Base-by-base conservation (phyloP, 1,139 yeast species). In the Ogataea hybrid region DNA sequence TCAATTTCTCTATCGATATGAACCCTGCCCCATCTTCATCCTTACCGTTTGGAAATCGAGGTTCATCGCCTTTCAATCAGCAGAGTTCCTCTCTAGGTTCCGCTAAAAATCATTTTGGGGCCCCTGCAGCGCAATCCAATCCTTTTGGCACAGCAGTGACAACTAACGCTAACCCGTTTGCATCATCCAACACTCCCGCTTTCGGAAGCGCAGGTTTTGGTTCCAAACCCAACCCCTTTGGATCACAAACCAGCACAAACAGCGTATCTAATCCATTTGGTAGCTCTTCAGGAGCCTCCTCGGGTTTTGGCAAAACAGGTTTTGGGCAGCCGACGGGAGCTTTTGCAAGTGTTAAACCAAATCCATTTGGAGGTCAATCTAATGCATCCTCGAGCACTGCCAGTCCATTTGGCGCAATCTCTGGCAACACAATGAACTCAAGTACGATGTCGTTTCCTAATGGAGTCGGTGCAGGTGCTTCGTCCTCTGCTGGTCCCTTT, bases 1-100 rank as follows among this genome's bases (percentile, higher is more conserved):
- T 76, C 2, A 70, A 65, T 47, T 52, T 65, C 54, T 40, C 67
- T 48, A 37, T 68, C 55, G 46, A 65, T 51, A 40, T 31, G 17
- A 33, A 22, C 30, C 2, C 25, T 10, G 12, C n/a, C 6, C 12
- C 12, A 7, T 11, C 25, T 10, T 23, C 25, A 23, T 10, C 25
- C 25, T 18, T 18, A 6, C 25, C 25, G 12, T 20, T 37, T 36
- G 39, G 41, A 39, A 32, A 14, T 23, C 32, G 28, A n/a, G 6
- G 11, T 11, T 37, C 16, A 5, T 20, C 35, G 17, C 22, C 35
- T 12, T 36, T 36, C 16, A 31, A 25, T 23, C 16, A 25, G 20
- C 23, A 16, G 8, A 18, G 14, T 6, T 32, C 35, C 5, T 9
- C 35, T 8, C 22, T 32, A 12, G 27, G 27, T 2, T 12, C 25